These are phyloP conservation scores for Pseudogymnoascus sp. DNA, from an alignment of 2,329 filamentous ascomycete species.

Conservation along the genomic window DNA sequence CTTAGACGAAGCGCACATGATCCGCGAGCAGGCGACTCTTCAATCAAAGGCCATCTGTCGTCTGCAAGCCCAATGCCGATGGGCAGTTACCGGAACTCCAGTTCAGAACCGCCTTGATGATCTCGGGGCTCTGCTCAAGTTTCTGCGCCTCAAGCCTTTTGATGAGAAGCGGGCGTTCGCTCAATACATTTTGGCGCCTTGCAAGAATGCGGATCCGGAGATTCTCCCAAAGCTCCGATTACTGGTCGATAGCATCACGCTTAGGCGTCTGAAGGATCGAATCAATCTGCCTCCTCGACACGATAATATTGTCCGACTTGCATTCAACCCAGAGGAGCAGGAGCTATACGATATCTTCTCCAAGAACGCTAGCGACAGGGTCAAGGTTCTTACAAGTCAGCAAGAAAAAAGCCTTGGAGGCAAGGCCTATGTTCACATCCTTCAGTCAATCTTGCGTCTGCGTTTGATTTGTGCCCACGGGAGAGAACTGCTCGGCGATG, in stretches of 20 bases:
- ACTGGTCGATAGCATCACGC: conserved; percentile 87
- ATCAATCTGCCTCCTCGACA: conserved; percentile 71
- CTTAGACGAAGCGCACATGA: conserved; percentile 89
- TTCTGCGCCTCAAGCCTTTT: conserved; percentile 78
- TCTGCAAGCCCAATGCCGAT: conserved; percentile 72
- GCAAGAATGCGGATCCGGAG: conserved; percentile 78
- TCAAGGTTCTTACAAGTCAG: conserved; percentile 64
- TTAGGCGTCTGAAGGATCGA: conserved; percentile 85
- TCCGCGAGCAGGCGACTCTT: conserved; percentile 74
- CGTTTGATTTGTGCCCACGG: conserved; percentile 90
- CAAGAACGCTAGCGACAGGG: conserved; percentile 69
- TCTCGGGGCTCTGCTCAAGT: conserved; percentile 76
- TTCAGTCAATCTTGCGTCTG: conserved; percentile 84
- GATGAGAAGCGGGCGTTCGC: conserved; percentile 70
- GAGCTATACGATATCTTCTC: conserved; percentile 79
- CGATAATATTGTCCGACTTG: conserved; percentile 65
- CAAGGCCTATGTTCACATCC: conserved; percentile 85
- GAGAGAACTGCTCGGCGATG: conserved; percentile 78
- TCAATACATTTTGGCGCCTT: conserved; percentile 73
- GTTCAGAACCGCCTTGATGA: conserved; percentile 93
- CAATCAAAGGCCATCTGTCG: conserved; percentile 80
- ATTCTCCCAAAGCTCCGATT: conserved; percentile 80
- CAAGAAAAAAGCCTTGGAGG: conserved; percentile 65
- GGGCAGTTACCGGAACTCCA: conserved; percentile 96
- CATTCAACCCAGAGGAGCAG: conserved; percentile 69